Conservation (phyloP, 2,329 filamentous ascomycete genomes). For the Botrytis tulipae region DNA sequence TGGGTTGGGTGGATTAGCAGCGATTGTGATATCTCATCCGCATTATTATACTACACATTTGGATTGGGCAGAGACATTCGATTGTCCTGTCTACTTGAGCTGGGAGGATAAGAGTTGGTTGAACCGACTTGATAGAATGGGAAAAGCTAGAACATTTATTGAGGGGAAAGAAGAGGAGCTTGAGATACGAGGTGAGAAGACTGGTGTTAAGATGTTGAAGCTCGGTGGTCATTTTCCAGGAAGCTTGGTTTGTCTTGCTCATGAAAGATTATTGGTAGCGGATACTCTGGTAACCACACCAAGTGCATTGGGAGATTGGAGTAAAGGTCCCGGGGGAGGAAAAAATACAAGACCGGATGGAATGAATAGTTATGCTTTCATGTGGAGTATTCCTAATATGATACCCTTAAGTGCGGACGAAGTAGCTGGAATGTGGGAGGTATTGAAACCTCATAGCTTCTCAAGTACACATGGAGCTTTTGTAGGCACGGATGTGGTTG, state of each 20-base stretch:
- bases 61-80: conserved; percentile 68
- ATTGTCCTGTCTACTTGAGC: conserved; percentile 68
- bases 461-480: conserved; percentile 67
- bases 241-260: conserved; percentile 64
- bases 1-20: conserved; percentile 61
- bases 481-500: conserved; percentile 58
- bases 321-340: conserved; percentile 43
- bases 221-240: conserved; percentile 79
- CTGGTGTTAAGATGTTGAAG: conserved; percentile 62
- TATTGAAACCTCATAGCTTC: conserved; percentile 61
- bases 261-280: conserved; percentile 64
- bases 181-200: conserved; percentile 40
- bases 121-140: conserved; percentile 44
- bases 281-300: conserved; percentile 75
- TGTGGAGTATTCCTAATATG: conserved; percentile 75
- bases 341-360: conserved; percentile 44
- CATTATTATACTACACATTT: conserved; percentile 79
- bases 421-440: conserved; percentile 68
- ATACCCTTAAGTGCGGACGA: conserved; percentile 67
- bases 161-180: conserved; percentile 42
- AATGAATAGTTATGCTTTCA: conserved; percentile 62
- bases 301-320: conserved; percentile 51
- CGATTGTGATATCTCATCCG: conserved; percentile 76
- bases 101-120: conserved; percentile 66
- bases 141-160: conserved; percentile 49